These are phyloP conservation scores for Bretschneidera sinensis DNA, from an alignment of 345 rosid species.

Conservation along the genomic window DNA sequence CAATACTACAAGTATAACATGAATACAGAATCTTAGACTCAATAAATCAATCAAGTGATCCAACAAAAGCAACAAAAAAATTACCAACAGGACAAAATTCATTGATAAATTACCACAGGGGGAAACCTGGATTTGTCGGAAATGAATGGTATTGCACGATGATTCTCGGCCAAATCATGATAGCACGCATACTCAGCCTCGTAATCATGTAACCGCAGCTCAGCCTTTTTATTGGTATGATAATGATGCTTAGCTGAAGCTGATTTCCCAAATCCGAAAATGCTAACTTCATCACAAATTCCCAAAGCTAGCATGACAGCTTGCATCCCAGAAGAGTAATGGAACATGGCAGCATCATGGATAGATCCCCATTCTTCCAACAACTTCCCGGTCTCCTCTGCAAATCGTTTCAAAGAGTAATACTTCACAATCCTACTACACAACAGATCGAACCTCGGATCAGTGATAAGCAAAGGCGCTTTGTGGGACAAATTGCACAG, in stretches of 20 bases:
- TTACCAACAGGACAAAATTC: slow-evolving; percentile 19
- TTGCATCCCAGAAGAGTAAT: slow-evolving; percentile 92
- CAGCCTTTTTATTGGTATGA: slow-evolving; percentile 82
- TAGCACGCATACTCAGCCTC: slow-evolving; percentile 75
- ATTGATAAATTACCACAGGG: slow-evolving; percentile 54
- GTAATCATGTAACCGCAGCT: slow-evolving; percentile 79
- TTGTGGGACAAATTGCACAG: slow-evolving; percentile 54
- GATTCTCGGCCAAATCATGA: slow-evolving; percentile 49
- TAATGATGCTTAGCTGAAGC: slow-evolving; percentile 70
- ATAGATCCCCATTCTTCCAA: slow-evolving; percentile 55
- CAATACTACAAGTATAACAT: slow-evolving; percentile 14
- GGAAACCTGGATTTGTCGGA: slow-evolving; percentile 58
- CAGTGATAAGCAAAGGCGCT: slow-evolving; percentile 65
- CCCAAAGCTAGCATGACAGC: slow-evolving; percentile 83
- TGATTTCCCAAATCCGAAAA: slow-evolving; percentile 86
- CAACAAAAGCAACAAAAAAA: slow-evolving; percentile 2
- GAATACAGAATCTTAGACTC: slow-evolving; percentile 16
- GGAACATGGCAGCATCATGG: slow-evolving; percentile 78
- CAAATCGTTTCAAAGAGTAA: slow-evolving; percentile 66
- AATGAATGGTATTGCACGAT: slow-evolving; percentile 66
- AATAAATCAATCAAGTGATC: too few relatives aligned
- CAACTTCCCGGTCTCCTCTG: slow-evolving; percentile 40
- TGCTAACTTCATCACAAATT: slow-evolving; percentile 66
- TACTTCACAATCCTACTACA: slow-evolving; percentile 79
- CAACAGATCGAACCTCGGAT: slow-evolving; percentile 73